Conservation (phyloP, 2,329 filamentous ascomycete genomes). For the Davidsoniella virescens region DNA sequence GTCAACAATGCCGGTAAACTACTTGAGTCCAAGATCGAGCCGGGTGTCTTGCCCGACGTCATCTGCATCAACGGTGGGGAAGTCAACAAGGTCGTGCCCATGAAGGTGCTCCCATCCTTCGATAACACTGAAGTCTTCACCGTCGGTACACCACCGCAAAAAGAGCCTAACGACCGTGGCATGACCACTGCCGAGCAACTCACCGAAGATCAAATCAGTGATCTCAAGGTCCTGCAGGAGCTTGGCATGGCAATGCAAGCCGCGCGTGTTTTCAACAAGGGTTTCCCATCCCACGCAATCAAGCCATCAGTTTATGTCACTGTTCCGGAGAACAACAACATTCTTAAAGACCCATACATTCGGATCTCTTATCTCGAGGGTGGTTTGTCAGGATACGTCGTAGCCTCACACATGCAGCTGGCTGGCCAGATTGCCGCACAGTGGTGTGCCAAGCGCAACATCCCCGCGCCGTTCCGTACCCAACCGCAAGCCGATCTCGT, state of each 20-base stretch:
- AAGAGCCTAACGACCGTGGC: slow-evolving; percentile 20
- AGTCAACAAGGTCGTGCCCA: slow-evolving; percentile 26
- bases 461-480: slow-evolving; percentile 43
- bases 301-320: background rate
- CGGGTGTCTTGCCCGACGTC: slow-evolving; percentile 37
- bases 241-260: slow-evolving; percentile 31
- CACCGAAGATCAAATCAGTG: slow-evolving; percentile 24
- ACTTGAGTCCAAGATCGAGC: slow-evolving; percentile 36
- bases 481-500: slow-evolving; percentile 25
- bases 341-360: slow-evolving; percentile 36
- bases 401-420: slow-evolving; percentile 37
- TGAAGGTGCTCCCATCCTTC: background rate
- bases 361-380: slow-evolving; percentile 19
- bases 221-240: slow-evolving; percentile 31
- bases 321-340: slow-evolving; percentile 12
- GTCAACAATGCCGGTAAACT: slow-evolving; percentile 36
- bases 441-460: slow-evolving; percentile 41
- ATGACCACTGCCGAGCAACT: slow-evolving; percentile 31
- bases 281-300: background rate
- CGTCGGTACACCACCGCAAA: slow-evolving; percentile 18
- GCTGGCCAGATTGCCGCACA: slow-evolving; percentile 44
- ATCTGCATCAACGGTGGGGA: slow-evolving; percentile 38
- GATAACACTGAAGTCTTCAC: slow-evolving; percentile 15
- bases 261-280: slow-evolving; percentile 20
- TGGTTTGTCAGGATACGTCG: slow-evolving; percentile 18